These are phyloP conservation scores for Fusarium mangiferae DNA, from an alignment of 2,329 filamentous ascomycete species.

Conservation along the genomic window DNA sequence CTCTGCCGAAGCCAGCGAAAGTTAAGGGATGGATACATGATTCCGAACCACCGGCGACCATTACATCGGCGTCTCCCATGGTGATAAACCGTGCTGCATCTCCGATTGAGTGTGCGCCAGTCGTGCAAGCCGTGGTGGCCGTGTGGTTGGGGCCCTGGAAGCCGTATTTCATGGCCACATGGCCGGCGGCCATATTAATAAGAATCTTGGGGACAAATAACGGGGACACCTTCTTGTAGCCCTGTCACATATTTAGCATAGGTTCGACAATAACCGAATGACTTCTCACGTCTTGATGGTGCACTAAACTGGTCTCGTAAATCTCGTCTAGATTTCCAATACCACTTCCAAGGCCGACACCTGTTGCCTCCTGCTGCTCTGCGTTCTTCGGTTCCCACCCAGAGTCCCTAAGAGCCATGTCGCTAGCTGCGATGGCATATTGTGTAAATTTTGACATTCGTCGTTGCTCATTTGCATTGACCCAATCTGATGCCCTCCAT, in stretches of 20 bases:
- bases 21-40: constrained; percentile 95
- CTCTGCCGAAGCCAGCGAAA: constrained; percentile 89
- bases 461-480: constrained; percentile 66
- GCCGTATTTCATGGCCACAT: constrained; percentile 92
- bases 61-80: constrained; percentile 91
- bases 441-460: constrained; percentile 93
- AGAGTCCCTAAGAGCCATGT: constrained; percentile 87
- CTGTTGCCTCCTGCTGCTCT: constrained; percentile 78
- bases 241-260: constrained; percentile 60
- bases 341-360: constrained; percentile 92
- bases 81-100: constrained; percentile 93
- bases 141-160: constrained; percentile 93
- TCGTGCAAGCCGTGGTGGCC: constrained; percentile 94
- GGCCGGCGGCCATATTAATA: constrained; percentile 94
- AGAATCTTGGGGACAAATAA: constrained; percentile 92
- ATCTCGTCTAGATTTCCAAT: constrained; percentile 95
- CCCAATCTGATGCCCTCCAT: constrained; percentile 66
- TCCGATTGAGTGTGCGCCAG: constrained; percentile 92
- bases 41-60: constrained; percentile 95
- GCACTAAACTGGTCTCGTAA: constrained; percentile 83
- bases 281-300: constrained; percentile 73
- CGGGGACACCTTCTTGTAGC: constrained; percentile 92
- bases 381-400: constrained; percentile 73
- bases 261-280: not conserved
- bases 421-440: constrained; percentile 86